phyloP scores from a whole-genome alignment of 1,284 basidiomycete species.

The Salmacisia buchloeana region DNA sequence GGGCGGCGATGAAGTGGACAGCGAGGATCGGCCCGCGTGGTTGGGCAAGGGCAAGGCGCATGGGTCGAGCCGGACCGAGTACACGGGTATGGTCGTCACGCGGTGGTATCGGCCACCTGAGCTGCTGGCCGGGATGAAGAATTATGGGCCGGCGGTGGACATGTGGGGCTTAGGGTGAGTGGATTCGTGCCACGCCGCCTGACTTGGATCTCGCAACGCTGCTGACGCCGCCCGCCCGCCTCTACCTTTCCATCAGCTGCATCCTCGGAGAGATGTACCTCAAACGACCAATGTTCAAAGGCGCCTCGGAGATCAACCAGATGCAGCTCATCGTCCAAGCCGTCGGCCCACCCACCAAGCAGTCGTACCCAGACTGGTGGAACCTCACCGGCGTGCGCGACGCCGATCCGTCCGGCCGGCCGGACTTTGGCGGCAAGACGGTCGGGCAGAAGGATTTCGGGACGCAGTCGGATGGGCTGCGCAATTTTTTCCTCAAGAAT shows the following conservation, averaged over 20 bases:
- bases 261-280: slow-evolving; percentile 94
- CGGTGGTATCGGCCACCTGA: slow-evolving; percentile 98
- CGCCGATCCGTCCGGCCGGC: slow-evolving; percentile 39
- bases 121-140: slow-evolving; percentile 75
- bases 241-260: slow-evolving; percentile 58
- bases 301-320: slow-evolving; percentile 82
- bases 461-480: slow-evolving; percentile 19
- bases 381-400: slow-evolving; percentile 50
- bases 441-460: slow-evolving; percentile 40
- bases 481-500: slow-evolving; percentile 25
- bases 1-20: not conserved
- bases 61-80: slow-evolving; percentile 52
- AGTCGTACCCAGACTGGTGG: slow-evolving; percentile 70
- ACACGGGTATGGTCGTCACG: slow-evolving; percentile 98
- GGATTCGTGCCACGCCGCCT: no score
- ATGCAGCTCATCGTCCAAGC: slow-evolving; percentile 79
- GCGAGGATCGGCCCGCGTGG: not conserved
- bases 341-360: slow-evolving; percentile 79
- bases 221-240: not conserved
- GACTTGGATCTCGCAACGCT: not conserved
- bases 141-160: slow-evolving; percentile 90
- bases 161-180: slow-evolving; percentile 94
- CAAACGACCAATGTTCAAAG: slow-evolving; percentile 78
- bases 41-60: not conserved
- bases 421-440: slow-evolving; percentile 29